A percentile compares a stretch with the other conserved stretches of the same genome.
phyloP scores from a whole-genome alignment of 306 rosid genomes.

The Castanea mollissima region DNA sequence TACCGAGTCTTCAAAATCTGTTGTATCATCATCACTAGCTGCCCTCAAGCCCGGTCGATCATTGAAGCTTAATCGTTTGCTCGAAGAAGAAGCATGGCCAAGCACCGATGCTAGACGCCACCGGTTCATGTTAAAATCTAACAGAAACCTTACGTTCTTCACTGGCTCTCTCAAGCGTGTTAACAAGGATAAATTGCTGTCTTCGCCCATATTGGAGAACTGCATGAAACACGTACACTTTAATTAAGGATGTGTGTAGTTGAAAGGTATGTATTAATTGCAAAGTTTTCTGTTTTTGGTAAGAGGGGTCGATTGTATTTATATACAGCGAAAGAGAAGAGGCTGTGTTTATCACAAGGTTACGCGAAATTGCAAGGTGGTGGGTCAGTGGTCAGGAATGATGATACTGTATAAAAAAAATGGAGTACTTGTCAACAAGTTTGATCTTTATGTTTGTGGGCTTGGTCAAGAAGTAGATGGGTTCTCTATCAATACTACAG shows the following conservation, averaged over 20 bases:
- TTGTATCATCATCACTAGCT: neutral
- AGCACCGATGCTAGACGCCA: slow-evolving; percentile 54
- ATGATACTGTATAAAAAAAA: slow-evolving; percentile 23
- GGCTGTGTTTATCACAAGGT: too few species aligned
- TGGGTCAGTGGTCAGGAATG: slow-evolving; percentile 2
- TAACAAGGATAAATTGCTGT: slow-evolving; percentile 27
- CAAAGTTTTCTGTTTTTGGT: neutral
- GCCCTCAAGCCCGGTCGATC: slow-evolving; percentile 52
- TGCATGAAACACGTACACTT: too few species aligned
- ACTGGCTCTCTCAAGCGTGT: slow-evolving; percentile 59
- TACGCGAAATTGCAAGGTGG: neutral
- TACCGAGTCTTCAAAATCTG: slow-evolving; percentile 21
- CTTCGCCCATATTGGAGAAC: slow-evolving; percentile 20
- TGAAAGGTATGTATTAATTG: neutral
- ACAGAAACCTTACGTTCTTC: slow-evolving; percentile 46
- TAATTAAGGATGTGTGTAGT: neutral
- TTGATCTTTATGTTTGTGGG: too few species aligned
- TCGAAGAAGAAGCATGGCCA: slow-evolving; percentile 29
- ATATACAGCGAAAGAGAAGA: too few species aligned
- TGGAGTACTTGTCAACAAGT: neutral
- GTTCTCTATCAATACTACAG: too few species aligned
- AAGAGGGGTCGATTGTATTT: neutral
- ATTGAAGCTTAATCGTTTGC: slow-evolving; percentile 40
- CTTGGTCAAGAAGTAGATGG: too few species aligned
- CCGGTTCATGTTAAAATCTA: slow-evolving; percentile 42